phyloP scores from a whole-genome alignment of 1,139 yeast genomes.

The Yamadazyma diddensiae region DNA sequence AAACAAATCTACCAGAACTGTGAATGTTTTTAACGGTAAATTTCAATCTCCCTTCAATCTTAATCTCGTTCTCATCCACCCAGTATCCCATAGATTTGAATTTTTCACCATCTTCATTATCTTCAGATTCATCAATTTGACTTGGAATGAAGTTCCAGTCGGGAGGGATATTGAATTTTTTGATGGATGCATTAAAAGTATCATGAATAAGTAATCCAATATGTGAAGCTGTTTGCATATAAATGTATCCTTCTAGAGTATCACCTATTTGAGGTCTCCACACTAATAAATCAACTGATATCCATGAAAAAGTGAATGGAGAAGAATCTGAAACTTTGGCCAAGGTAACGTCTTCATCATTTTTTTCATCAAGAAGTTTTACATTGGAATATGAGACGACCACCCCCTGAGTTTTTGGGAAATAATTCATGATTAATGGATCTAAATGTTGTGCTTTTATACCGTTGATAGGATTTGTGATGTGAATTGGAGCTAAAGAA shows the following conservation, averaged over 20 bases:
- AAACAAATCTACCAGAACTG: constrained; percentile 76
- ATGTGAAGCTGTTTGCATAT: constrained; percentile 93
- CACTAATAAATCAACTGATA: constrained; percentile 74
- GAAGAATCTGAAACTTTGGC: constrained; percentile 76
- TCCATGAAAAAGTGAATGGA: constrained; percentile 89
- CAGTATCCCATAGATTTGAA: constrained; percentile 76
- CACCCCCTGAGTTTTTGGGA: constrained; percentile 72
- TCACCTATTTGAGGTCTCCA: constrained; percentile 93
- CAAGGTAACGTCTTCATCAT: constrained; percentile 33
- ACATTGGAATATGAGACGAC: constrained; percentile 75
- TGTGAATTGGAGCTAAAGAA: constrained; percentile 80
- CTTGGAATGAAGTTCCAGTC: constrained; percentile 81
- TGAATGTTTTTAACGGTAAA: constrained; percentile 73
- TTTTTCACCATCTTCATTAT: constrained; percentile 14
- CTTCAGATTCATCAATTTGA: constrained; percentile 57
- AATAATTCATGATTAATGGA: constrained; percentile 82
- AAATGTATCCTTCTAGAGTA: constrained; percentile 76
- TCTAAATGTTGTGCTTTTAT: constrained; percentile 85
- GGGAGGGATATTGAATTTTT: constrained; percentile 76
- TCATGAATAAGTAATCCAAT: constrained; percentile 89
- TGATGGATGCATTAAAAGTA: constrained; percentile 91
- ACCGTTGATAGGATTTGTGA: constrained; percentile 69
- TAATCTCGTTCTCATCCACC: constrained; percentile 70
- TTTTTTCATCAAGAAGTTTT: constrained; percentile 29
- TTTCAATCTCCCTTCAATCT: constrained; percentile 75